Percentiles rank a stretch among this genome's conserved stretches.
These are phyloP conservation scores for Fusarium staphyleae DNA, from an alignment of 2,329 filamentous ascomycete genomes.

Conservation along the genomic window DNA sequence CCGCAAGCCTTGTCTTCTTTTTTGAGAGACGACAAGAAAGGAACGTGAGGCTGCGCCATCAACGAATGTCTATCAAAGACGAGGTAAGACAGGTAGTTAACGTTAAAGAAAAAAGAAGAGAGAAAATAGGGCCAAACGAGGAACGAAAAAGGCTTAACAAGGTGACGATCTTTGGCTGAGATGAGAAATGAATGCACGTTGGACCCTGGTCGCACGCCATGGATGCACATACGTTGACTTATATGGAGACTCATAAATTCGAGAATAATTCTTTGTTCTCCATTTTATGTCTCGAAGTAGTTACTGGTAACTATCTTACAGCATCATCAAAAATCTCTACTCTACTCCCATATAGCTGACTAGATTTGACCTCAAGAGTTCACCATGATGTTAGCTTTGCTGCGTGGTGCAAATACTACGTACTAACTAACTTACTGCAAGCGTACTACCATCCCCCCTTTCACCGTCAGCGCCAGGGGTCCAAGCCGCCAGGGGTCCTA, in stretches of 20 bases:
- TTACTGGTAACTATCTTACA: too few relatives aligned
- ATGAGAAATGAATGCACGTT: constrained; percentile 23
- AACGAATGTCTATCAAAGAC: too few relatives aligned
- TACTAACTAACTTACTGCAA: too few relatives aligned
- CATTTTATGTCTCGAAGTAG: too few relatives aligned
- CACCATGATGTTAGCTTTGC: too few relatives aligned
- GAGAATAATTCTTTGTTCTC: not conserved
- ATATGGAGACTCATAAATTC: constrained; percentile 8
- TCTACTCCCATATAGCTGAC: too few relatives aligned
- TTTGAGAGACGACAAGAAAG: constrained; percentile 12
- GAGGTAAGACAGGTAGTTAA: not conserved
- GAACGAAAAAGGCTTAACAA: not conserved
- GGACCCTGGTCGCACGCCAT: constrained; percentile 14
- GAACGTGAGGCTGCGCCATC: constrained; percentile 12
- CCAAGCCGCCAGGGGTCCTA: not conserved
- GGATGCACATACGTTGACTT: constrained; percentile 1
- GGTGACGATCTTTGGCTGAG: constrained; percentile 20
- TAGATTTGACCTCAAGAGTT: too few relatives aligned
- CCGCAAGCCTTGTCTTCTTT: not conserved
- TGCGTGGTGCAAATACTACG: too few relatives aligned
- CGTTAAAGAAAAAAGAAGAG: not conserved
- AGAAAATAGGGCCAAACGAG: not conserved
- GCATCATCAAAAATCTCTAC: too few relatives aligned
- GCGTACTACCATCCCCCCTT: not conserved
- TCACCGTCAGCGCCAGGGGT: constrained; percentile 1